These are phyloP conservation scores for Agapanthus africanus DNA, from an alignment of 106 monocot species.

Conservation along the genomic window DNA sequence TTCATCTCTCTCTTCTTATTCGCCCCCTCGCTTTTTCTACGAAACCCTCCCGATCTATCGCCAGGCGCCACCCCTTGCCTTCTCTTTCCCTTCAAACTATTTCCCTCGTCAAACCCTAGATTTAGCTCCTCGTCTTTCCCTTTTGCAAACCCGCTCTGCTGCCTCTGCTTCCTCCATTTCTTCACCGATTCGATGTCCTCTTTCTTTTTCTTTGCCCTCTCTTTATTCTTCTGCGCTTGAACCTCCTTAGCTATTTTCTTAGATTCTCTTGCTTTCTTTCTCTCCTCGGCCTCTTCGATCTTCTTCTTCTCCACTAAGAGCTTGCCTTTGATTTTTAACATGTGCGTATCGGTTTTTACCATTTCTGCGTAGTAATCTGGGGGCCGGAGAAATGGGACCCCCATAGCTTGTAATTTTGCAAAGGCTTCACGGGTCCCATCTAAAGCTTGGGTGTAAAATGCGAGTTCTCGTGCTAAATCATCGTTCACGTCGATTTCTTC, in stretches of 20 bases:
- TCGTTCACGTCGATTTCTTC: constrained; percentile 69
- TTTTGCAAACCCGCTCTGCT: constrained; percentile 62
- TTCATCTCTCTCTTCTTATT: constrained; percentile 51
- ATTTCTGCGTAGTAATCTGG: constrained; percentile 91
- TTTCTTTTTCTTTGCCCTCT: constrained; percentile 74
- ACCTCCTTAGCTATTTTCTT: constrained; percentile 86
- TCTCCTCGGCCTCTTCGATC: constrained; percentile 88
- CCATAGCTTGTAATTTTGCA: constrained; percentile 47
- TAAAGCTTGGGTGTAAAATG: constrained; percentile 83
- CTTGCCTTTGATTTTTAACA: constrained; percentile 85
- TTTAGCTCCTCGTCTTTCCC: constrained; percentile 38
- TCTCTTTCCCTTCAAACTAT: constrained; percentile 36
- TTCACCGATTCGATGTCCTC: constrained; percentile 86
- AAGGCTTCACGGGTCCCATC: constrained; percentile 65
- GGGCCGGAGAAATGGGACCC: constrained; percentile 73
- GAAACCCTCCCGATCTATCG: constrained; percentile 65
- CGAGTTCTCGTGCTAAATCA: constrained; percentile 75
- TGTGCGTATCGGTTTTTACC: constrained; percentile 82
- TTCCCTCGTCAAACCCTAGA: constrained; percentile 30
- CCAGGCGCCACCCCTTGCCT: constrained; percentile 57
- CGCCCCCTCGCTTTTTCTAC: constrained; percentile 15
- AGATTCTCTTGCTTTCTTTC: constrained; percentile 82
- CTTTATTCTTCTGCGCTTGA: constrained; percentile 67
- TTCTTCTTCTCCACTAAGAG: constrained; percentile 73
- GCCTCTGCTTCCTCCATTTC: constrained; percentile 97